Evolutionary conservation across 225 moss, liverwort and hornwort genomes (phyloP).

Genomic region (Antitrichia curtipendula): DNA sequence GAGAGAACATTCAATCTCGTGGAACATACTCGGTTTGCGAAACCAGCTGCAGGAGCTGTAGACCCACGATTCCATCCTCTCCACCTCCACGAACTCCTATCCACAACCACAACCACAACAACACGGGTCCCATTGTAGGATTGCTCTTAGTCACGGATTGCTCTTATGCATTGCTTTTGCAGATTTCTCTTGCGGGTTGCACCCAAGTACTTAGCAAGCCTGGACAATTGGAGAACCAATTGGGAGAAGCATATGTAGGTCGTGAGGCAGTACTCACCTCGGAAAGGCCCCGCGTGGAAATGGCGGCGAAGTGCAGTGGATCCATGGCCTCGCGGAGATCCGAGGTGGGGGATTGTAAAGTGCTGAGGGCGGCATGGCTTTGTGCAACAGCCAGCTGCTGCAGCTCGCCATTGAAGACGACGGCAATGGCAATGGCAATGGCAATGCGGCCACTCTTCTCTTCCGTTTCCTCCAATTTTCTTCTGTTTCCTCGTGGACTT

Average conservation of each 20-base stretch:
- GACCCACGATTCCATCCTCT: neutral
- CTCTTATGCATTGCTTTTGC: neutral
- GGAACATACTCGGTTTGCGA: neutral
- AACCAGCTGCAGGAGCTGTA: neutral
- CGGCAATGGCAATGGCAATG: neutral
- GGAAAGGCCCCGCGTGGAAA: neutral
- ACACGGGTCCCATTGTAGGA: neutral
- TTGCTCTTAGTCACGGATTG: neutral
- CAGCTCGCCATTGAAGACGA: neutral
- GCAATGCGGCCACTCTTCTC: neutral
- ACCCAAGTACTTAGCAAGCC: neutral
- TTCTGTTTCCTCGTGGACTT: neutral
- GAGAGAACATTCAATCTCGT: neutral
- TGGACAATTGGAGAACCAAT: neutral
- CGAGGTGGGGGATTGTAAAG: neutral
- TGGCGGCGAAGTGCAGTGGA: neutral
- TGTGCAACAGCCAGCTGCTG: neutral
- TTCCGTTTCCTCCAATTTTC: neutral
- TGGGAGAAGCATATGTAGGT: neutral
- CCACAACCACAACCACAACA: neutral
- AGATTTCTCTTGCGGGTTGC: neutral
- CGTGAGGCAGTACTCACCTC: neutral
- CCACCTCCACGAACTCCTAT: neutral
- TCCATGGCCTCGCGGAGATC: neutral
- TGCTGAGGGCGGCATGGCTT: neutral